Evolutionary conservation across 768 basidiomycete species (phyloP), one percentile per base, ranked within the genome.

Genomic region (Xerocomellus intermedius): DNA sequence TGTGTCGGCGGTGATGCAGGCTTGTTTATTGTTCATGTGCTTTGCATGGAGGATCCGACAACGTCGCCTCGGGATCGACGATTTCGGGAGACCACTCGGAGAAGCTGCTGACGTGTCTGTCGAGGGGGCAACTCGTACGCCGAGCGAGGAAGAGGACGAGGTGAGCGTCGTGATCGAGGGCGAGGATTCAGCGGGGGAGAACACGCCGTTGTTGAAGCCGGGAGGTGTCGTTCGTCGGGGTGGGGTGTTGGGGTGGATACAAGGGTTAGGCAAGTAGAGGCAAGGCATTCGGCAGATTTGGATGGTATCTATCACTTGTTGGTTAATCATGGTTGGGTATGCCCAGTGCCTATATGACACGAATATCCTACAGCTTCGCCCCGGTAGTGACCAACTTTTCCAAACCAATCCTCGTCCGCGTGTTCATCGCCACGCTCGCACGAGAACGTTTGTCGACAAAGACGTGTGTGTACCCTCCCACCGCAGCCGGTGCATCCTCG

Each of bases 1-100:
- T 16, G 84, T 90, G 22, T 81, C 95, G 0, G 95, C 91, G 5
- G 67, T 86, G 17, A 88, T 98, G 79, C 97, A 98, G 69, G 85
- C 83, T 1, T 77, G 75, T 35, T 81, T 98, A 8, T 79, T 98
- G 55, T 68, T 79, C 54, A 89, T 98, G 84, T 99, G 97, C 64
- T 67, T 97, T 12, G 61, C 79, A 8, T 98, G 93, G 90, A 93
- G 88, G 70, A 60, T 82, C 33, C 82, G 95, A 14, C 95, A 98
- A 65, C 77, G 71, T 46, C 74, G 76, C 37, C 79, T 91, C 17
- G 82, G 83, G 16, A 81, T 98, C 47, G 92, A 98, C 66, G 95
- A 98, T 71, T 98, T 97, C 64, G 95, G 95, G 2, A 77, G 79
- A 37, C 81, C 85, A 0, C 66, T 82, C 5, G 55, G 42, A 9